These are phyloP conservation scores for Aspergillus sp. DNA, from an alignment of 2,329 filamentous ascomycete species.

Conservation along the genomic window DNA sequence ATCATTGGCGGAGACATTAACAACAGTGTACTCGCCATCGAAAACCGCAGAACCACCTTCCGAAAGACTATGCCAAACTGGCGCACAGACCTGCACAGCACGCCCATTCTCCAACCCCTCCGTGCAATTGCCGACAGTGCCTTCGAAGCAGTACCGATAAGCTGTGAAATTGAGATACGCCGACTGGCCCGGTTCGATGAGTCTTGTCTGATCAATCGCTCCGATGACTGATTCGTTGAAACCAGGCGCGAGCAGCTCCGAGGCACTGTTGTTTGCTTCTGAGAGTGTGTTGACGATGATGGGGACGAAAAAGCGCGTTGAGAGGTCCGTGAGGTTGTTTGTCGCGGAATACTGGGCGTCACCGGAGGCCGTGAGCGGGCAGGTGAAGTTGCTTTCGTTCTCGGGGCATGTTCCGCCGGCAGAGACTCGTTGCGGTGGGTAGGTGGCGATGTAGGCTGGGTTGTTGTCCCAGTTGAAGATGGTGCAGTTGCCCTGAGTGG, in stretches of 20 bases:
- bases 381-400: background rate
- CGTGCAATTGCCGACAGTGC: constrained; percentile 7
- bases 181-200: constrained; percentile 7
- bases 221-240: constrained; percentile 5
- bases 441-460: background rate
- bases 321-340: constrained; percentile 1
- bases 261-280: background rate
- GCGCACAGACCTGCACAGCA: constrained; percentile 5
- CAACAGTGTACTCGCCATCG: constrained; percentile 2
- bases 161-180: constrained; percentile 14
- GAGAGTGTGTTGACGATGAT: background rate
- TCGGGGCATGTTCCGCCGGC: constrained; percentile 3
- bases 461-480: constrained; percentile 15
- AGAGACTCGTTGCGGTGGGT: constrained; percentile 5
- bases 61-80: constrained; percentile 5
- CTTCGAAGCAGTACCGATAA: constrained; percentile 6
- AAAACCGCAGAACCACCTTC: background rate
- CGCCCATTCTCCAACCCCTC: background rate
- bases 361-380: constrained; percentile 7
- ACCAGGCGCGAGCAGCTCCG: background rate
- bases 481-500: constrained; percentile 4
- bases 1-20: background rate
- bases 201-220: background rate
- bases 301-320: background rate
- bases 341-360: background rate